Conservation (phyloP, 1,284 basidiomycete genomes). For the Puccinia brachypodii region DNA sequence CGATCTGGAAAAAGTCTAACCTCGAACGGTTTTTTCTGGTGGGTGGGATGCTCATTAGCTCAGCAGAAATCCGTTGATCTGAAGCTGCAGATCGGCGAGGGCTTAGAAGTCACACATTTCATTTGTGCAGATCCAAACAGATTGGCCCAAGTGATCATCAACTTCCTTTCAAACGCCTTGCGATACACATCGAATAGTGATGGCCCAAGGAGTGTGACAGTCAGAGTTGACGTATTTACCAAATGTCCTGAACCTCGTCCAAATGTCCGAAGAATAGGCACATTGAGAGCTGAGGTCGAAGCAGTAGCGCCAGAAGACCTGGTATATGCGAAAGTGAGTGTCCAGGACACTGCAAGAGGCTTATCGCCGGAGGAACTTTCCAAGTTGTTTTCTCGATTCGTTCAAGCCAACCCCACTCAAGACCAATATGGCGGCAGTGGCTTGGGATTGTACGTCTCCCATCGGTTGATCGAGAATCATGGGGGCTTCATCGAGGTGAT, state of each 20-base stretch:
- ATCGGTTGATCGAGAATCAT: conserved; percentile 46
- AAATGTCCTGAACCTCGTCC: conserved; percentile 37
- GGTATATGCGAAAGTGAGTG: conserved; percentile 32
- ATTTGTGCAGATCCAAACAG: conserved; percentile 43
- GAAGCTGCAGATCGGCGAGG: conserved; percentile 34
- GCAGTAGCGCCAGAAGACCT: not conserved
- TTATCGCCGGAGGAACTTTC: conserved; percentile 42
- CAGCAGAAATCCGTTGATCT: conserved; percentile 39
- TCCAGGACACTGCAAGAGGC: conserved; percentile 44
- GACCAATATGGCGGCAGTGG: conserved; percentile 46
- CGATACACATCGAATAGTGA: conserved; percentile 40
- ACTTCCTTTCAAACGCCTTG: conserved; percentile 44
- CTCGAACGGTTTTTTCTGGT: not conserved
- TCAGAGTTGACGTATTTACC: conserved; percentile 35
- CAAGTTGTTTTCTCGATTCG: conserved; percentile 42
- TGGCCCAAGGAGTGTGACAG: conserved; percentile 25
- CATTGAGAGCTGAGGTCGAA: conserved; percentile 27
- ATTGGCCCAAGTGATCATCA: conserved; percentile 44
- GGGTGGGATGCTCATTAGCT: conserved; percentile 17
- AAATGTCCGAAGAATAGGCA: conserved; percentile 26
- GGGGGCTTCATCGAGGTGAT: conserved; percentile 44
- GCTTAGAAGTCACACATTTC: conserved; percentile 29
- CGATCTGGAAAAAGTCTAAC: not conserved
- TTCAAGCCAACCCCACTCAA: conserved; percentile 46
- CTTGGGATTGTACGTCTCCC: conserved; percentile 44